Evolutionary conservation across 345 rosid genomes (phyloP), one percentile per base, ranked within the genome.

Genomic region (Raphanus raphanistrum): DNA sequence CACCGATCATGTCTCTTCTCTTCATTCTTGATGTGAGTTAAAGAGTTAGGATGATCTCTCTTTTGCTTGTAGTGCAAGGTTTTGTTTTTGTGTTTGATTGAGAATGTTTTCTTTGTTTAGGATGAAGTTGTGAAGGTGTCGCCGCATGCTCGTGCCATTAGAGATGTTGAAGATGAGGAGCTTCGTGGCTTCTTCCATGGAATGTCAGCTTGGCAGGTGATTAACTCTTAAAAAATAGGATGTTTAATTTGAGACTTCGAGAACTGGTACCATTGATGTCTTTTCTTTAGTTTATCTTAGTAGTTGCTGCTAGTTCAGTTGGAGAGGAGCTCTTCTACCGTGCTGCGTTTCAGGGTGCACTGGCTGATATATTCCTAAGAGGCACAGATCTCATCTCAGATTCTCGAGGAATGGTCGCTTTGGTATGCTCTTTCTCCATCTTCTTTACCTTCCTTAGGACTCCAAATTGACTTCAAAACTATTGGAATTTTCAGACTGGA

Each of bases 151-250:
- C 95, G 98, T 7, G 98, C 98, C 1, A 90, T 94, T 61, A 89
- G 97, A 77, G 98, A 94, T 79, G 98, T 94, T n/a, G 98, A 94
- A 87, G 98, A 94, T 77, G 97, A 92, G 77, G 98, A 92, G 84
- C 89, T 94, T 16, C 79, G 97, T 72, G 88, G 90, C 73, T 94
- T 94, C 87, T 94, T 92, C 38, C 85, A 90, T 84, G 98, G 98
- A 76, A 94, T 94, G 98, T 90, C 98, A 17, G 93, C 95, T 69
- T 92, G 93, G 93, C 98, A 94, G 97, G 98, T 90, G 71, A 64
- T 57, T 50, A 27, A 16, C 8, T 45, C 3, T 1, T 48, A 13
- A 48, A 48, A 12, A 15, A 25, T 3, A 21, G 0, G 4, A 64
- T 71, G 13, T 55, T 64, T 21, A n/a, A n/a, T n/a, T 41, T 1